A percentile compares a stretch with the other conserved stretches of the same genome.
phyloP scores from a whole-genome alignment of 2,329 filamentous ascomycete genomes.

The Stagonosporopsis vannaccii region DNA sequence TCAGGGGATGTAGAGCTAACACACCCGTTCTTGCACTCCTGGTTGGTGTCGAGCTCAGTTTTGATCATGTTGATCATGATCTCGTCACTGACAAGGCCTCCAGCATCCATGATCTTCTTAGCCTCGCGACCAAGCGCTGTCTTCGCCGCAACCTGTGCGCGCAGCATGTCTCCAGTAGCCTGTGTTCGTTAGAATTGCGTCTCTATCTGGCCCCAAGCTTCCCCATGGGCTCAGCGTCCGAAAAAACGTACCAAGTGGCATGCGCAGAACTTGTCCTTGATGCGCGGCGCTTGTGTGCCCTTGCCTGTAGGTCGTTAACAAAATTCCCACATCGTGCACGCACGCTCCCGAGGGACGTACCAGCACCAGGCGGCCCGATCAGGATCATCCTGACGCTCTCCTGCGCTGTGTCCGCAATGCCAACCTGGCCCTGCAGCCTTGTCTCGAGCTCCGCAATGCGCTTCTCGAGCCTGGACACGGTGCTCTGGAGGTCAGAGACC shows the following conservation, averaged over 20 bases:
- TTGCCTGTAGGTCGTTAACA: slow-evolving; percentile 71
- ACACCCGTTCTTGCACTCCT: slow-evolving; percentile 96
- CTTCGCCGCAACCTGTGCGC: slow-evolving; percentile 97
- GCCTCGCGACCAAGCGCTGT: slow-evolving; percentile 92
- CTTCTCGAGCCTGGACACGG: slow-evolving; percentile 82
- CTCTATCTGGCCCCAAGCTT: not conserved
- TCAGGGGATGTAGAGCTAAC: slow-evolving; percentile 3
- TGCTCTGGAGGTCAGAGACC: slow-evolving; percentile 82
- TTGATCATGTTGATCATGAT: slow-evolving; percentile 99
- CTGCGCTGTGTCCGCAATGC: slow-evolving; percentile 50
- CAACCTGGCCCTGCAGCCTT: slow-evolving; percentile 61
- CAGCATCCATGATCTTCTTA: slow-evolving; percentile 99
- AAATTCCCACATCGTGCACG: slow-evolving; percentile 11
- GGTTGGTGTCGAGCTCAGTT: slow-evolving; percentile 91
- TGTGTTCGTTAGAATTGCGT: slow-evolving; percentile 51
- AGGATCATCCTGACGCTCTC: slow-evolving; percentile 91
- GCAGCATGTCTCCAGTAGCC: slow-evolving; percentile 99
- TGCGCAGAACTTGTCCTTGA: slow-evolving; percentile 97
- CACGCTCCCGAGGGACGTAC: slow-evolving; percentile 62
- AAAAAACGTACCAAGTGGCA: slow-evolving; percentile 83
- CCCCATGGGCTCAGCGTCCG: too few species aligned
- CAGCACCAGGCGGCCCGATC: slow-evolving; percentile 96
- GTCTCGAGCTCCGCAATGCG: slow-evolving; percentile 86
- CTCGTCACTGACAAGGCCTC: slow-evolving; percentile 95
- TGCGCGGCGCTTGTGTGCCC: slow-evolving; percentile 96